Percentiles rank a stretch among this genome's conserved stretches.
Conservation (phyloP, 148 eudicot genomes). For the Camellia lanceoleosa region DNA sequence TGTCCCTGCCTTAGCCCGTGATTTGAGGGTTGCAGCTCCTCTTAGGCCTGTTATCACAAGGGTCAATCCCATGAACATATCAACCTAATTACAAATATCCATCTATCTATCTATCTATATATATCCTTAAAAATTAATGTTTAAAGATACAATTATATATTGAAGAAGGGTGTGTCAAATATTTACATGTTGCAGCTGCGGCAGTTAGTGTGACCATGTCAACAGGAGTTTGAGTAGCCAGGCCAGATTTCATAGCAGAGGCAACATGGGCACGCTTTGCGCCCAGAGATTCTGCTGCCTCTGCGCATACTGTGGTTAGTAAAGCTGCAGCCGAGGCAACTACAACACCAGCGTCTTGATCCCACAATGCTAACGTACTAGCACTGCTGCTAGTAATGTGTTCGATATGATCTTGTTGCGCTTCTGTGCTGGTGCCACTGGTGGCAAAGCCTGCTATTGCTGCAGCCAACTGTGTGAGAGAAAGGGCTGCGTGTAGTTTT, state of each 20-base stretch:
- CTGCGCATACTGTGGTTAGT: constrained; percentile 30
- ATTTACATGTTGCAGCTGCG: constrained; percentile 38
- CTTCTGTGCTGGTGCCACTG: constrained; percentile 16
- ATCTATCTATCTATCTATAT: too few species aligned
- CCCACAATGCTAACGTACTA: background rate
- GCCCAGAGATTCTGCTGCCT: constrained; percentile 13
- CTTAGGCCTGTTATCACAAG: constrained; percentile 30
- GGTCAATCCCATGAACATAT: background rate
- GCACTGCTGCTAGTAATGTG: background rate
- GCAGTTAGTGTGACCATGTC: constrained; percentile 39
- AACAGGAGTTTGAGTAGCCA: constrained; percentile 14
- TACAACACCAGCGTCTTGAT: constrained; percentile 21
- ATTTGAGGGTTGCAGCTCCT: constrained; percentile 33
- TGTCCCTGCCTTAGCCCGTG: constrained; percentile 21
- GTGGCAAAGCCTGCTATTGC: constrained; percentile 28
- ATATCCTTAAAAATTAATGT: too few species aligned
- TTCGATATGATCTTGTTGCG: constrained; percentile 17
- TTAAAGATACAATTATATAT: too few species aligned
- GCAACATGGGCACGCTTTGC: constrained; percentile 10
- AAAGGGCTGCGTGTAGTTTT: constrained; percentile 32
- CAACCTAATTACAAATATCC: background rate
- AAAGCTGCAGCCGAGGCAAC: constrained; percentile 36
- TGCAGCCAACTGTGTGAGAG: constrained; percentile 41
- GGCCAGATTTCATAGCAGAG: background rate
- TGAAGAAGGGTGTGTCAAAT: background rate